Conservation (phyloP, 129 eudicot species). For the Solidago caesia region DNA sequence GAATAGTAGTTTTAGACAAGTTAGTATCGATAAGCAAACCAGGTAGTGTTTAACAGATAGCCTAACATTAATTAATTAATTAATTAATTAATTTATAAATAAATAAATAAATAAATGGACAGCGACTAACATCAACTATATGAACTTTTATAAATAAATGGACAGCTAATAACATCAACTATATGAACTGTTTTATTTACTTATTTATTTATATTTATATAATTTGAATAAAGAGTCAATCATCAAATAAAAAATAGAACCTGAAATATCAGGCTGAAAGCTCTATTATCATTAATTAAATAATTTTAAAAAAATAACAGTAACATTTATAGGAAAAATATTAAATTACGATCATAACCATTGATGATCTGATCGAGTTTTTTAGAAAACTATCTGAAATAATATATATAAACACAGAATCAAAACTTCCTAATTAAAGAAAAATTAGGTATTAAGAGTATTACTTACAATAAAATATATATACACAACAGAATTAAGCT, state of each 20-base stretch:
- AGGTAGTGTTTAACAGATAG: not conserved
- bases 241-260: not conserved
- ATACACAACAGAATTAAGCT: too few relatives aligned
- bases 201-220: too few relatives aligned
- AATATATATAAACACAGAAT: too few relatives aligned
- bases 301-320: not conserved
- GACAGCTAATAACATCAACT: slow-evolving; percentile 40
- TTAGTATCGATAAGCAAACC: too few relatives aligned
- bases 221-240: not conserved
- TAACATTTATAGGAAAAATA: not conserved
- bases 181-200: slow-evolving; percentile 17
- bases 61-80: not conserved
- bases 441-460: too few relatives aligned
- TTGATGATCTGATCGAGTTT: too few relatives aligned
- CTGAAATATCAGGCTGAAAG: slow-evolving; percentile 19
- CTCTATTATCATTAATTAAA: not conserved
- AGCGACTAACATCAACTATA: not conserved
- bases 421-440: too few relatives aligned
- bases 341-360: not conserved
- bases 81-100: not conserved
- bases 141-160: slow-evolving; percentile 10
- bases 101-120: too few relatives aligned
- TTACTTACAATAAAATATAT: too few relatives aligned
- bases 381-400: too few relatives aligned
- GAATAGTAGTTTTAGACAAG: not conserved